Conservation (phyloP, 768 basidiomycete species). For the Leccinum uliginosum region DNA sequence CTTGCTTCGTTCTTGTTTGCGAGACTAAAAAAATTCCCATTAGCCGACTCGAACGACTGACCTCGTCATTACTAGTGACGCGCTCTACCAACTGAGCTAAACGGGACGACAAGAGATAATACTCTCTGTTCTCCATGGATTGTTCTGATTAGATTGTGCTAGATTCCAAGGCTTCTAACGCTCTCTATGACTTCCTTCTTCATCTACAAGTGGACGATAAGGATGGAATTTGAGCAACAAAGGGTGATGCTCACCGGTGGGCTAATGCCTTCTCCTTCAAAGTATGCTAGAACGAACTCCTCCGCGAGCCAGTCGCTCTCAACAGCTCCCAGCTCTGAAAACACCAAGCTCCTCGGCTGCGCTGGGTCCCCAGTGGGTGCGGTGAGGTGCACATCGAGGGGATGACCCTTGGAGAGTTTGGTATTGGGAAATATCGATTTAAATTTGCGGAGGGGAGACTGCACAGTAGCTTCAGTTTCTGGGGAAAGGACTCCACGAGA, state of each 20-base stretch:
- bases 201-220: constrained; percentile 20
- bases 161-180: constrained; percentile 19
- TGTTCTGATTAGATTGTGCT: neutral
- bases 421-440: constrained; percentile 75
- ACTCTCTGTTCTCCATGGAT: too few species aligned
- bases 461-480: constrained; percentile 53
- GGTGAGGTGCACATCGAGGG: constrained; percentile 66
- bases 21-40: constrained; percentile 29
- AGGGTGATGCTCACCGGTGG: constrained; percentile 50
- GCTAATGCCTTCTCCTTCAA: constrained; percentile 66
- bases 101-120: constrained; percentile 19
- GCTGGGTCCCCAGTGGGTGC: constrained; percentile 44
- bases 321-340: constrained; percentile 69
- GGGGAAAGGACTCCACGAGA: constrained; percentile 51
- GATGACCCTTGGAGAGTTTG: constrained; percentile 58
- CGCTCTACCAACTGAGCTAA: constrained; percentile 53
- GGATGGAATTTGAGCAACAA: neutral
- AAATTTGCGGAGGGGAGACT: constrained; percentile 64
- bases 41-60: constrained; percentile 65
- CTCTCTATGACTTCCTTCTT: constrained; percentile 25
- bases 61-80: constrained; percentile 70
- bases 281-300: constrained; percentile 71
- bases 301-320: constrained; percentile 73
- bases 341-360: constrained; percentile 51
- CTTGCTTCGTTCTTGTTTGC: neutral